phyloP scores from a whole-genome alignment of 2,329 filamentous ascomycete species.

The Stagonosporopsis chrysanthemi region DNA sequence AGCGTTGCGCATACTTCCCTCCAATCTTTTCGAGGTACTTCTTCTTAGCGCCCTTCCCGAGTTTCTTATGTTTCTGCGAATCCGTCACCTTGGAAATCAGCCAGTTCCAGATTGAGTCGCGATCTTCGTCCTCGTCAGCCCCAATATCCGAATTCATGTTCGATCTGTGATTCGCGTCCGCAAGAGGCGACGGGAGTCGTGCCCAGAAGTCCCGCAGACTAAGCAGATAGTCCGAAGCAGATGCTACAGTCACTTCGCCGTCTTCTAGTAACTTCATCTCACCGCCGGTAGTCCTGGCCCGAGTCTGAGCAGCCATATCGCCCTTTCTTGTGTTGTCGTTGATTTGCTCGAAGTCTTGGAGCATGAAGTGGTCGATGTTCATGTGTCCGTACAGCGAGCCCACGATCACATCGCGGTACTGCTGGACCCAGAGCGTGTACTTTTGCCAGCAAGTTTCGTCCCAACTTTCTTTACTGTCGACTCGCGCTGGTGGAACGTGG shows the following conservation, averaged over 20 bases:
- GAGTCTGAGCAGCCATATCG: constrained; percentile 45
- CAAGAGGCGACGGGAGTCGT: constrained; percentile 65
- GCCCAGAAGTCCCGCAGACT: constrained; percentile 83
- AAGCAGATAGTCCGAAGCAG: constrained; percentile 80
- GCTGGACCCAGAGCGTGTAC: constrained; percentile 87
- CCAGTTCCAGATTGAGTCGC: constrained; percentile 34
- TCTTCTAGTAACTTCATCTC: constrained; percentile 39
- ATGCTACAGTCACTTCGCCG: constrained; percentile 66
- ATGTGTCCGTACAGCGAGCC: constrained; percentile 88
- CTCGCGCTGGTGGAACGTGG: constrained; percentile 90
- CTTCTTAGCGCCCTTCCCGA: constrained; percentile 55
- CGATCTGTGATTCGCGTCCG: constrained; percentile 27
- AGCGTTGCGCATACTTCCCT: constrained; percentile 84
- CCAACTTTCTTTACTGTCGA: constrained; percentile 85
- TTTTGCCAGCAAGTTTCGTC: constrained; percentile 99
- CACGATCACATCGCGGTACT: constrained; percentile 89
- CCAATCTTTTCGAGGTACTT: constrained; percentile 73
- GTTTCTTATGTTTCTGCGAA: constrained; percentile 29
- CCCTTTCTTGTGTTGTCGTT: constrained; percentile 63
- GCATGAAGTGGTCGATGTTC: constrained; percentile 97
- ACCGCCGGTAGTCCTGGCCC: constrained; percentile 54
- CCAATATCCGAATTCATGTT: constrained; percentile 9
- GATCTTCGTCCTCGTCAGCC: constrained; percentile 26
- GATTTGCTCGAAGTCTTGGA: constrained; percentile 84
- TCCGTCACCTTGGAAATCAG: constrained; percentile 22